phyloP scores from a whole-genome alignment of 2,329 filamentous ascomycete genomes.

The Botrytis hyacinthi region DNA sequence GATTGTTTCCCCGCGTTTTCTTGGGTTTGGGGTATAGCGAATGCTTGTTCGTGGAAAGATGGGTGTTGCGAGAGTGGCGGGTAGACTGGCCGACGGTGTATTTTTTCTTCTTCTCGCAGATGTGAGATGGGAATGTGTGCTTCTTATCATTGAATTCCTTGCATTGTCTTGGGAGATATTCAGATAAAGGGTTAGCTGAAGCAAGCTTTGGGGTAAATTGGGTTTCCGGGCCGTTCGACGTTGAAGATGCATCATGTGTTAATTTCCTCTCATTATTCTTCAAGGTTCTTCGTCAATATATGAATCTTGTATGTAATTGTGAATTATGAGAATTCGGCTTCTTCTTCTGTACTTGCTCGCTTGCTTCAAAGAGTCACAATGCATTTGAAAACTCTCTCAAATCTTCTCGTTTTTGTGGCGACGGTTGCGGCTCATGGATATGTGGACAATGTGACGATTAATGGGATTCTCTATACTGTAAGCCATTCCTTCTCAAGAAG shows the following conservation, averaged over 20 bases:
- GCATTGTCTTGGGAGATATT: too few relatives aligned
- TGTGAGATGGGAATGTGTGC: neutral
- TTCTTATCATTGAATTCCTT: neutral
- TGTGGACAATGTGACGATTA: constrained; percentile 32
- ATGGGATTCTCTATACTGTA: constrained; percentile 26
- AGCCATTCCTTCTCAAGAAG: accelerated
- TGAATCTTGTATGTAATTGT: neutral
- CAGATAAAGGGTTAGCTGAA: neutral
- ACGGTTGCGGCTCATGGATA: constrained; percentile 28
- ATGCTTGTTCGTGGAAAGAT: constrained; percentile 14
- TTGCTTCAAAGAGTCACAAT: neutral
- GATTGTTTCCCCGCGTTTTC: neutral
- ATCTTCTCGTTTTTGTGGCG: constrained; percentile 24
- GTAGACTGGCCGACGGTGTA: constrained; percentile 17
- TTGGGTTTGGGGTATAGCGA: neutral
- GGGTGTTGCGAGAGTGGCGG: neutral
- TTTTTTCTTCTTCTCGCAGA: neutral
- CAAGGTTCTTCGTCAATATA: neutral
- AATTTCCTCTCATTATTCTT: neutral
- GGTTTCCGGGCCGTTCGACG: neutral
- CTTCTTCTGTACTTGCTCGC: neutral
- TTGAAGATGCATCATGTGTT: neutral
- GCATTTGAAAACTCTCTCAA: constrained; percentile 14
- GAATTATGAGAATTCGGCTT: neutral
- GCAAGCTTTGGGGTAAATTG: neutral